Evolutionary conservation across 169 alveolate genomes (phyloP).

Genomic region (Neospora caninum): DNA sequence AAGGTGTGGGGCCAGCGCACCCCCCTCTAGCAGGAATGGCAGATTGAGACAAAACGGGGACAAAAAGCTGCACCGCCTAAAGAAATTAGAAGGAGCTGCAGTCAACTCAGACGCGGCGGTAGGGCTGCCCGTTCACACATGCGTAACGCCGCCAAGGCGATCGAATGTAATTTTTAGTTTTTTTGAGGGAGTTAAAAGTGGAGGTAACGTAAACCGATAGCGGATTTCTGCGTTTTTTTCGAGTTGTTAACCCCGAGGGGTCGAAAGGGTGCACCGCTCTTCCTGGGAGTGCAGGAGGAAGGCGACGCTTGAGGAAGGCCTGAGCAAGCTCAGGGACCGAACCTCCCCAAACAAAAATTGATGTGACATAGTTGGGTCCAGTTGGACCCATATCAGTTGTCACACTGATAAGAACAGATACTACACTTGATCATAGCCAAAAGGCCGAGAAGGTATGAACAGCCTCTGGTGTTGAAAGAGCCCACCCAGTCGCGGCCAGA

Average conservation of each 20-base stretch:
- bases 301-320: constrained; percentile 71
- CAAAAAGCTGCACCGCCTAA: neutral
- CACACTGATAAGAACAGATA: constrained; percentile 97
- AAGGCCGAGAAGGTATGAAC: constrained; percentile 96
- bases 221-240: no score
- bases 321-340: constrained; percentile 69
- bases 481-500: neutral
- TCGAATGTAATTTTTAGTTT: no score
- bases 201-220: no score
- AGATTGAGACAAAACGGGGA: constrained; percentile 20
- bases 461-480: neutral
- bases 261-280: constrained; percentile 70
- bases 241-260: constrained; percentile 72
- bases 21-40: neutral
- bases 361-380: constrained; percentile 74
- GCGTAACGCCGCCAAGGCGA: no score
- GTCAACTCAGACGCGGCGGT: no score
- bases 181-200: no score
- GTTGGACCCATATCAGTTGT: constrained; percentile 90
- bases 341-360: constrained; percentile 71
- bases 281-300: constrained; percentile 66
- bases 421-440: constrained; percentile 97
- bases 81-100: no score
- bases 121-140: no score
- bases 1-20: neutral